Evolutionary conservation across 139 green algal species (phyloP), one percentile per base, ranked within the genome.

Genomic region (Picochlorum sp.): DNA sequence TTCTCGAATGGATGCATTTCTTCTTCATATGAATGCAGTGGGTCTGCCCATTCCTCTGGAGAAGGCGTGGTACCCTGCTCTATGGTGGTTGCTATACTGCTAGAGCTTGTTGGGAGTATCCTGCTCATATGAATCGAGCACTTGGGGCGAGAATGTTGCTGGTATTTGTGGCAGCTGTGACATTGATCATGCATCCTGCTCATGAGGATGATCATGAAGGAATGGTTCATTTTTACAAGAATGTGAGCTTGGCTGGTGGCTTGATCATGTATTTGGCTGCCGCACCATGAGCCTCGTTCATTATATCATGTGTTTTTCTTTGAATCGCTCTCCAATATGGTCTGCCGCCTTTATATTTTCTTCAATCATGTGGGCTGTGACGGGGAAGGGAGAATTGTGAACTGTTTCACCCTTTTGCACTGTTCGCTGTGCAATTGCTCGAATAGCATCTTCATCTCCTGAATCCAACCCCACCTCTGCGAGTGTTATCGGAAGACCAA

Each of bases 381-480:
- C 67, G 30, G 13, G 20, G 59, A 49, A 74, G 21, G 52, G 68
- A 59, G 54, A 47, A 28, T 70, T 70, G 4, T 70, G 64, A 16
- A 23, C 41, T 18, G 68, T 72, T 9, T 63, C 51, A 24, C 62
- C 68, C 4, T 47, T 14, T 8, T n/a, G 11, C 3, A 54, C 14
- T 10, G 56, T 51, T 32, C 64, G 41, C 21, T 70, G 50, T 13
- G 64, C 49, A 4, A 70, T 28, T 11, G n/a, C 24, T 18, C 8
- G 24, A 47, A 68, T 68, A 28, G 11, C 6, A 26, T 70, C 64
- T 4, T 24, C 21, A 49, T 70, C 64, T n/a, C 20, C 18, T 20
- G 45, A 10, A 37, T 70, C 64, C 15, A 70, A 30, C 4, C 64
- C 52, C 13, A 70, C 50, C 24, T 67, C 49, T 23, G 6, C 34